Evolutionary conservation across 257 asterid genomes (phyloP), one percentile per base, ranked within the genome.

Genomic region (Plantago major): DNA sequence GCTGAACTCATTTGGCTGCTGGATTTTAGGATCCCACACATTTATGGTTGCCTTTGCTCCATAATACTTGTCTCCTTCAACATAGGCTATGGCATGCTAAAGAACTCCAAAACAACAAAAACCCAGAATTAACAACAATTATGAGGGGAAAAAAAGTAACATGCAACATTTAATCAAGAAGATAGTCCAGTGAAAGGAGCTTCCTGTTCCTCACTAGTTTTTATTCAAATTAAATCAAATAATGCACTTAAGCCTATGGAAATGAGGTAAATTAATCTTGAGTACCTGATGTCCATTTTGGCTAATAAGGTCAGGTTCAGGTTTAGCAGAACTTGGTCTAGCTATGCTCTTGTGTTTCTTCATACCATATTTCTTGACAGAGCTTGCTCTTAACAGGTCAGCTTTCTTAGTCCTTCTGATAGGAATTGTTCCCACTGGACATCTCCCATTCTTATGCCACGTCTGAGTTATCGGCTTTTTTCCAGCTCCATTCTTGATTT

Each of bases 21-120:
- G 90, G 61, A 87, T 83, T 64, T 81, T 76, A 15, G 97, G 97
- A 64, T 79, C 79, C 97, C 97, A 90, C 12, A 90, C 95, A 58
- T 84, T 90, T 60, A 90, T 79, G 1, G 95, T 79, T 28, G 95
- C 96, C 75, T 87, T 87, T 75, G 95, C 95, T 67, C 97, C 97
- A 61, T 81, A 90, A 46, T 87, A 90, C 38, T 69, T 66, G 67
- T 53, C 95, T 72, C 95, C 94, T 73, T 84, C 86, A 60, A 84
- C 88, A 71, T 76, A 84, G 49, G 92, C 96, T 76, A 83, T 76
- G 70, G 95, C 97, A 76, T 81, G 90, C 97, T 91, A 70, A 71
- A 87, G 19, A 68, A 71, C 86, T 79, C 91, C 90, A 74, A 84
- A 60, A 64, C 49, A 76, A 76, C 68, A 79, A 73, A 68, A 58